Evolutionary conservation across 2,329 filamentous ascomycete species (phyloP).

Genomic region (Macrophomina pseudophaseolina): DNA sequence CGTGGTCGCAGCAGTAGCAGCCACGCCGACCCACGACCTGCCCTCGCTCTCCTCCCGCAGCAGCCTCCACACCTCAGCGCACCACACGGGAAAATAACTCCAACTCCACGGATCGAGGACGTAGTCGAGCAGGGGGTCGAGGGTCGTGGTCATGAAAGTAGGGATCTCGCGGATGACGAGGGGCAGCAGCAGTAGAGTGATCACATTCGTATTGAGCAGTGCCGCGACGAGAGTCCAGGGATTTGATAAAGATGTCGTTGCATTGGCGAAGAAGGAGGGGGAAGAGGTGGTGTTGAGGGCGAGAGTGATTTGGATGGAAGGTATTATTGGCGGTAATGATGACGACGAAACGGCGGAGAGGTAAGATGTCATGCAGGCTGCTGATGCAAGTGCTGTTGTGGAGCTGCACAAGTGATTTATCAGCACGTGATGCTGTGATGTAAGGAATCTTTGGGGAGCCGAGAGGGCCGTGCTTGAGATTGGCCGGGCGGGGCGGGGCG

Average conservation of each 20-base stretch:
- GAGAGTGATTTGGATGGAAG: background rate
- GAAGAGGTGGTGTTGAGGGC: background rate
- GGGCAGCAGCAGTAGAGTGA: constrained; percentile 7
- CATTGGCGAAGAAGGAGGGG: background rate
- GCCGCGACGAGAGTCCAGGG: background rate
- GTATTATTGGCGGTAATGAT: background rate
- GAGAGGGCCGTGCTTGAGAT: background rate
- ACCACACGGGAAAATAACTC: constrained; percentile 22
- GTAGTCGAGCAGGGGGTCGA: constrained; percentile 22
- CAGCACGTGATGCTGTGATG: background rate
- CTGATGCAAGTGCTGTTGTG: background rate
- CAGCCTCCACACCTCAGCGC: constrained; percentile 25
- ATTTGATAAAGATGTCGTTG: background rate
- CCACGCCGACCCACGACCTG: too few relatives aligned
- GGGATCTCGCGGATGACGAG: constrained; percentile 24
- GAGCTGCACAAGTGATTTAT: background rate
- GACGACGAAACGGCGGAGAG: background rate
- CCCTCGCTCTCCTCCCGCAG: constrained; percentile 1
- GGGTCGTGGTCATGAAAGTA: constrained; percentile 18
- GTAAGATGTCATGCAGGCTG: background rate
- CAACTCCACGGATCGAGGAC: constrained; percentile 21
- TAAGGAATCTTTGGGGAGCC: background rate
- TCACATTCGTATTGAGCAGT: constrained; percentile 12
- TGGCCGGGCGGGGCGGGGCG: background rate
- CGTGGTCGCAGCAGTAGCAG: too few relatives aligned